phyloP scores from a whole-genome alignment of 2,329 filamentous ascomycete species.

The Paraconiothyrium brasiliense region DNA sequence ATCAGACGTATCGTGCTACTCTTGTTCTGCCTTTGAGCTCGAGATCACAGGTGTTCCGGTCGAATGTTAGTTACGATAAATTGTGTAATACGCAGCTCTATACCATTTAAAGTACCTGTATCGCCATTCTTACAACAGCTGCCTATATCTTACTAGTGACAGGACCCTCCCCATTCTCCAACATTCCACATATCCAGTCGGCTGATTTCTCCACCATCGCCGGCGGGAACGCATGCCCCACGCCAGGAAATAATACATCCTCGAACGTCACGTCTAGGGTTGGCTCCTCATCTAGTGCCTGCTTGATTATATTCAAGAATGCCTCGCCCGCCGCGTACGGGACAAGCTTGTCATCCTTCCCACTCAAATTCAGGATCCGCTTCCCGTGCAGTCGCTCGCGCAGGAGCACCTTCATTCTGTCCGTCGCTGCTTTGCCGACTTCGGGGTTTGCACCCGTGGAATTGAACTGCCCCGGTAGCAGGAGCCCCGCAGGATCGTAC shows the following conservation, averaged over 20 bases:
- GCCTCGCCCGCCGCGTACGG: slow-evolving; percentile 69
- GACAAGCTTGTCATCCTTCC: slow-evolving; percentile 78
- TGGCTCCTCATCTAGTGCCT: slow-evolving; percentile 62
- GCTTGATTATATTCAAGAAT: slow-evolving; percentile 70
- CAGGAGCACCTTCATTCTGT: slow-evolving; percentile 34
- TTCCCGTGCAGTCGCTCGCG: slow-evolving; percentile 60
- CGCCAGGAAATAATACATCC: slow-evolving; percentile 73
- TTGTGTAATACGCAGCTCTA: neutral
- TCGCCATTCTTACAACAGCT: neutral
- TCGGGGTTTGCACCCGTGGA: slow-evolving; percentile 36
- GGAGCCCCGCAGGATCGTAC: slow-evolving; percentile 78
- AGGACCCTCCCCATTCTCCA: slow-evolving; percentile 32
- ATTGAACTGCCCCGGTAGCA: slow-evolving; percentile 61
- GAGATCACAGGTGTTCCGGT: no score
- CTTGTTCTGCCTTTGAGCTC: neutral
- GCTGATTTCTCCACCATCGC: slow-evolving; percentile 74
- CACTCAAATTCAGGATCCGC: slow-evolving; percentile 52
- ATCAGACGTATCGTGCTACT: neutral
- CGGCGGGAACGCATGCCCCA: slow-evolving; percentile 74
- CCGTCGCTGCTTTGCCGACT: slow-evolving; percentile 45
- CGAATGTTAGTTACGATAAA: no score
- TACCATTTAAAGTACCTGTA: neutral
- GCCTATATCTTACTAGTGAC: slow-evolving; percentile 39
- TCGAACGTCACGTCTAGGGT: slow-evolving; percentile 64
- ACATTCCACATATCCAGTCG: slow-evolving; percentile 64